Percentiles rank a stretch among this genome's conserved stretches.
Evolutionary conservation across 169 alveolate genomes (phyloP).

Genomic region (Fabrea salina): DNA sequence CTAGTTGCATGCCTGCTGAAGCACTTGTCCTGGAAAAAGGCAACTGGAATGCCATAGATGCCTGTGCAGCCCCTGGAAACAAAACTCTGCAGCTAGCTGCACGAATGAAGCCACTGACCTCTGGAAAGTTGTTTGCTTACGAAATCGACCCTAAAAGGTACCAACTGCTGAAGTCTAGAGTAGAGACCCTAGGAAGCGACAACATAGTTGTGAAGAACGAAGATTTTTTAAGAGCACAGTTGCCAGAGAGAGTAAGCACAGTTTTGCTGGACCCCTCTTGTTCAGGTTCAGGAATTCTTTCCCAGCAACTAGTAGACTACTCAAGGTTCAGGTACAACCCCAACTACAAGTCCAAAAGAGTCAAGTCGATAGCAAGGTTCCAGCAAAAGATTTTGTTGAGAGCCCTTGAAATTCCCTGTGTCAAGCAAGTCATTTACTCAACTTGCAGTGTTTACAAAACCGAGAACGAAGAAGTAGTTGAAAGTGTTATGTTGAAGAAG

Average conservation of each 20-base stretch:
- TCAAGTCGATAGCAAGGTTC: neutral
- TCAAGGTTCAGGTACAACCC: neutral
- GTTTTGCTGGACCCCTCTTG: constrained; percentile 60
- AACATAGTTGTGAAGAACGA: constrained; percentile 30
- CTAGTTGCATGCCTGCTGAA: constrained; percentile 28
- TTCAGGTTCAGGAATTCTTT: constrained; percentile 47
- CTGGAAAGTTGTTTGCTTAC: constrained; percentile 25
- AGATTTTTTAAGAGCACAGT: neutral
- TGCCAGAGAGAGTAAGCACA: constrained; percentile 10
- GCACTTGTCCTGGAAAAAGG: neutral
- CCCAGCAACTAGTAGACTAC: constrained; percentile 27
- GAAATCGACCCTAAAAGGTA: constrained; percentile 39
- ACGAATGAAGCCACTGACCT: neutral
- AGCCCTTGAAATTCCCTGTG: neutral
- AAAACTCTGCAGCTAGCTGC: constrained; percentile 47
- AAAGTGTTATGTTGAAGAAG: neutral
- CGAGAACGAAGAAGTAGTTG: constrained; percentile 19
- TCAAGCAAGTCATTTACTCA: constrained; percentile 17
- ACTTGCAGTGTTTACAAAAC: constrained; percentile 17
- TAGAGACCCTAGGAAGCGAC: neutral
- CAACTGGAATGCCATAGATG: constrained; percentile 35
- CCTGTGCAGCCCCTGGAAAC: constrained; percentile 58
- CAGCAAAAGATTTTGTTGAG: neutral
- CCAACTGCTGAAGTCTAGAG: constrained; percentile 25
- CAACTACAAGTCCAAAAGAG: neutral